Evolutionary conservation across 148 eudicot species (phyloP).

Genomic region (Heliamphora exappendiculata): DNA sequence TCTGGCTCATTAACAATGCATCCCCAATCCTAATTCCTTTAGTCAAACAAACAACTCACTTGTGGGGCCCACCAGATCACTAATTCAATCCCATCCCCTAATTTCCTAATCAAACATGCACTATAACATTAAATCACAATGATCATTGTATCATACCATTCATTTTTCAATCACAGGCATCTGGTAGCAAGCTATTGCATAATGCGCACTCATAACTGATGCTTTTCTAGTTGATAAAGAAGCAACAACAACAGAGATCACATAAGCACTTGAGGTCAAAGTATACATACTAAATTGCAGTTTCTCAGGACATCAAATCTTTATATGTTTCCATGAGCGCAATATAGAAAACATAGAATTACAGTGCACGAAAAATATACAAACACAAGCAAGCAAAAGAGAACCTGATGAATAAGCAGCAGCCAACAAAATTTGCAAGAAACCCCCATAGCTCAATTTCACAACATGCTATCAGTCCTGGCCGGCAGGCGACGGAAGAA

Average conservation of each 20-base stretch:
- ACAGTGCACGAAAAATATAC: neutral
- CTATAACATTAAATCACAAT: too few species aligned
- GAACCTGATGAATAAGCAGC: neutral
- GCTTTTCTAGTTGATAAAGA: too few species aligned
- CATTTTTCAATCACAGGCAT: too few species aligned
- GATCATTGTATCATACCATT: too few species aligned
- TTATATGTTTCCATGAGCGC: neutral
- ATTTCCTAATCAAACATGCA: too few species aligned
- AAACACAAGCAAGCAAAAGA: neutral
- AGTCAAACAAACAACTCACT: too few species aligned
- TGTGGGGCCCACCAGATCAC: too few species aligned
- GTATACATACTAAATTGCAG: neutral
- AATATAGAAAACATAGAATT: neutral
- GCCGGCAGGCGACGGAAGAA: constrained; percentile 73
- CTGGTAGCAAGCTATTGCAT: too few species aligned
- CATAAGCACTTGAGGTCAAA: neutral
- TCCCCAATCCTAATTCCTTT: too few species aligned
- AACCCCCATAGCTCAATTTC: constrained; percentile 3
- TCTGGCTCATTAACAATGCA: too few species aligned
- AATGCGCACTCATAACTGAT: too few species aligned
- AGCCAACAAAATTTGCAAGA: neutral
- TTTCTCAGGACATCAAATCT: neutral
- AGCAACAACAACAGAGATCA: neutral
- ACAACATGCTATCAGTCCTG: constrained; percentile 70
- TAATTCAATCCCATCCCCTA: too few species aligned